phyloP scores from a whole-genome alignment of 768 basidiomycete genomes.

The Suillus subaureus region DNA sequence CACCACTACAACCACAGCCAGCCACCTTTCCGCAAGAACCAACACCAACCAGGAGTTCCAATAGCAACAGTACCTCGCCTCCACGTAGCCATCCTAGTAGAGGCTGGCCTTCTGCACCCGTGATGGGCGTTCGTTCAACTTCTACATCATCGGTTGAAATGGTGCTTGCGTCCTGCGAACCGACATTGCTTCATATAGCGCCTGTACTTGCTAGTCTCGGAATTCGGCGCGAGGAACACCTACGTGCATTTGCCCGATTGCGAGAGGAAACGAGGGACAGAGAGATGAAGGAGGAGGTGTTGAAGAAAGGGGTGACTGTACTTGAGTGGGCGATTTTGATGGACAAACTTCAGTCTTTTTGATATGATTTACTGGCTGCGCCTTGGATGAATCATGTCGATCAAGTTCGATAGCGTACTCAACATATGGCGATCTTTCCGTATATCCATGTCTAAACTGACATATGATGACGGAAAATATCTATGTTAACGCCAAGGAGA shows the following conservation, averaged over 20 bases:
- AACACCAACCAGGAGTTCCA: constrained; percentile 18
- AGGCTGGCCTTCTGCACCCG: constrained; percentile 15
- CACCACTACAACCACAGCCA: constrained; percentile 22
- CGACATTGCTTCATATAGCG: constrained; percentile 63
- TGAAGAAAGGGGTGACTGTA: constrained; percentile 67
- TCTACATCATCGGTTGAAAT: constrained; percentile 48
- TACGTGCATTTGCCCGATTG: constrained; percentile 61
- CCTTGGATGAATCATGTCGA: neutral
- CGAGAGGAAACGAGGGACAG: constrained; percentile 68
- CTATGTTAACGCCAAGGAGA: neutral
- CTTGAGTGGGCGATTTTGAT: constrained; percentile 81
- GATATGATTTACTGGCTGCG: neutral
- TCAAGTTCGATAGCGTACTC: neutral
- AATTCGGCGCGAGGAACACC: constrained; percentile 59
- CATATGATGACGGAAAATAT: too few species aligned
- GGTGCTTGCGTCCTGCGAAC: constrained; percentile 62
- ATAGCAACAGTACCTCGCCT: constrained; percentile 25
- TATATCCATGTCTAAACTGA: neutral
- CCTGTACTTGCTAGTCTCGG: constrained; percentile 61
- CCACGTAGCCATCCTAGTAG: constrained; percentile 17
- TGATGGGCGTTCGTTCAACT: constrained; percentile 33
- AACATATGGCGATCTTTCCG: neutral
- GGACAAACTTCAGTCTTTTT: constrained; percentile 55
- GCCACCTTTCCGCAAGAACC: constrained; percentile 9
- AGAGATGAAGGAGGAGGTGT: constrained; percentile 70